Conservation (phyloP, 805 yeast species). For the Lipomyces japonicus region DNA sequence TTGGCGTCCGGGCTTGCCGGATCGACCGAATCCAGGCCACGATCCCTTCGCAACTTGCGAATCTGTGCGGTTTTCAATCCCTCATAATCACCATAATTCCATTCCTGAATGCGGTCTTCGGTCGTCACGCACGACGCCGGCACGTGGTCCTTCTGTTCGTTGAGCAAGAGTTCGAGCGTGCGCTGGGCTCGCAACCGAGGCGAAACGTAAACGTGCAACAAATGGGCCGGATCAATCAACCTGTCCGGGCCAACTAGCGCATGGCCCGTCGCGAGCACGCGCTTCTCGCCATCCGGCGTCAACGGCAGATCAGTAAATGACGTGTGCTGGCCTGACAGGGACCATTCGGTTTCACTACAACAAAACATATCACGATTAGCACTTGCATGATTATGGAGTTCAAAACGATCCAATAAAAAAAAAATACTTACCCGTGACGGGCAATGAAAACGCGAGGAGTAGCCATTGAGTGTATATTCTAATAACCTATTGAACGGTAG, state of each 20-base stretch:
- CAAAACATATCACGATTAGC: not conserved
- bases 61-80: conserved; percentile 72
- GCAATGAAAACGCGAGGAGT: conserved; percentile 41
- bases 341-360: conserved; percentile 82
- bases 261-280: conserved; percentile 70
- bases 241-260: conserved; percentile 58
- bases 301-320: conserved; percentile 77
- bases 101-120: conserved; percentile 71
- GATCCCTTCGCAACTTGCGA: conserved; percentile 50
- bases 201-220: conserved; percentile 67
- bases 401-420: not conserved
- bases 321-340: conserved; percentile 88
- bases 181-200: conserved; percentile 78
- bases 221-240: conserved; percentile 58
- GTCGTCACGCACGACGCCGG: conserved; percentile 29
- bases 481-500: no score
- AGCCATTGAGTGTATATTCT: conserved; percentile 12
- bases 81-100: conserved; percentile 97
- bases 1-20: conserved; percentile 20
- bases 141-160: not conserved
- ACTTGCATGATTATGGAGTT: not conserved
- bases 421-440: conserved; percentile 38
- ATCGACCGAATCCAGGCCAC: conserved; percentile 49
- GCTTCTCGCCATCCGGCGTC: conserved; percentile 71
- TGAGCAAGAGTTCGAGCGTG: conserved; percentile 59